Evolutionary conservation across 805 yeast species (phyloP).

Genomic region (Spathaspora hagerdaliae): DNA sequence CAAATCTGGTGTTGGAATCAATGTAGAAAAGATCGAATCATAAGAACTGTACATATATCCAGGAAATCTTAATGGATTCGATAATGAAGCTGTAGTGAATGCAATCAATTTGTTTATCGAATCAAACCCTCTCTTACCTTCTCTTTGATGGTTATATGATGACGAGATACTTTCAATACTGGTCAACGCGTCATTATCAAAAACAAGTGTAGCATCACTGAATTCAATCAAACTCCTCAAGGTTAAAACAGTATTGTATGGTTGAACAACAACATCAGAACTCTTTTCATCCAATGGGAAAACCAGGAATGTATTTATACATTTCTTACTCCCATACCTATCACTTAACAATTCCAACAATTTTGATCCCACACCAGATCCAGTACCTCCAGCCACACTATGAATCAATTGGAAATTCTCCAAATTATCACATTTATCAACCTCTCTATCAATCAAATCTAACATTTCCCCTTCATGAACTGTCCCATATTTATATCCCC

Average conservation of each 20-base stretch:
- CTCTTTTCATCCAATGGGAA: constrained; percentile 76
- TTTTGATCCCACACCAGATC: constrained; percentile 90
- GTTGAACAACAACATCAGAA: constrained; percentile 97
- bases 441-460: constrained; percentile 82
- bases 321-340: constrained; percentile 70
- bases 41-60: constrained; percentile 85
- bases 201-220: constrained; percentile 84
- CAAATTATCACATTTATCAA: constrained; percentile 83
- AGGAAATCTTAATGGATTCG: constrained; percentile 88
- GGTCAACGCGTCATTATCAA: constrained; percentile 83
- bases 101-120: constrained; percentile 85
- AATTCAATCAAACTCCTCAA: constrained; percentile 75
- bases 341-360: constrained; percentile 77
- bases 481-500: constrained; percentile 77
- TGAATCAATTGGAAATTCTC: constrained; percentile 91
- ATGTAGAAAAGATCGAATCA: constrained; percentile 73
- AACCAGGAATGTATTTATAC: constrained; percentile 80
- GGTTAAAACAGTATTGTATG: constrained; percentile 85
- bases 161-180: constrained; percentile 56
- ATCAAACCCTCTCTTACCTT: constrained; percentile 32
- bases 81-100: constrained; percentile 75
- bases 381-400: constrained; percentile 98
- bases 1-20: constrained; percentile 80
- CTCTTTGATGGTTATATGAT: constrained; percentile 6
- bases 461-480: constrained; percentile 66